Evolutionary conservation across 768 basidiomycete genomes (phyloP), one percentile per base, ranked within the genome.

Genomic region (Leucocoprinus birnbaumii): DNA sequence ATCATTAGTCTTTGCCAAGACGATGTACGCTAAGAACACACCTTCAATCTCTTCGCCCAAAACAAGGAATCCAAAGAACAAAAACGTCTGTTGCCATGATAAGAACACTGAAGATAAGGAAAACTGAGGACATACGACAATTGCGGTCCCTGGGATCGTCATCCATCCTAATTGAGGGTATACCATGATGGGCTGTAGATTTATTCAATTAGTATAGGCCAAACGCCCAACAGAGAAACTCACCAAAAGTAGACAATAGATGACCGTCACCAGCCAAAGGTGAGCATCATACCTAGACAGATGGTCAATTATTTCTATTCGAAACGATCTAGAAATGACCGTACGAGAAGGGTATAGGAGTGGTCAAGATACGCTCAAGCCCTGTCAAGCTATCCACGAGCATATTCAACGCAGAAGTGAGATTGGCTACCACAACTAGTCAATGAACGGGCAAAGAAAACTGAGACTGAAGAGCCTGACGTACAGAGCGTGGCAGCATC

Each of bases 1-100:
- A n/a, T n/a, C n/a, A n/a, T n/a, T n/a, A n/a, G n/a, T n/a, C n/a
- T n/a, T n/a, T n/a, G n/a, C n/a, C n/a, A n/a, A n/a, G n/a, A n/a
- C n/a, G n/a, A n/a, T n/a, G n/a, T n/a, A n/a, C n/a, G n/a, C 31
- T 31, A 31, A 31, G 31, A 31, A 71, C 82, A 61, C 56, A 86
- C 85, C 85, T 68, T 87, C 85, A 56, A 88, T 87, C 67, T 88
- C 86, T 67, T 87, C 85, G 37, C 86, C 85, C 25, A 84, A 84
- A 47, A 83, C 84, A 55, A 88, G 66, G 70, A 88, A 87, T 11
- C 86, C 86, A 63, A 86, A 87, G 73, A 86, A 88, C 50, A 85
- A 74, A 65, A 87, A 86, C 60, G 75, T 75, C 80, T 85, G 59
- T 7, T 61, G 40, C 43, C n/a, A 9, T 26, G 14, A 52, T 37